Conservation (phyloP, 2,329 filamentous ascomycete genomes). For the Neofusicoccum sp. region DNA sequence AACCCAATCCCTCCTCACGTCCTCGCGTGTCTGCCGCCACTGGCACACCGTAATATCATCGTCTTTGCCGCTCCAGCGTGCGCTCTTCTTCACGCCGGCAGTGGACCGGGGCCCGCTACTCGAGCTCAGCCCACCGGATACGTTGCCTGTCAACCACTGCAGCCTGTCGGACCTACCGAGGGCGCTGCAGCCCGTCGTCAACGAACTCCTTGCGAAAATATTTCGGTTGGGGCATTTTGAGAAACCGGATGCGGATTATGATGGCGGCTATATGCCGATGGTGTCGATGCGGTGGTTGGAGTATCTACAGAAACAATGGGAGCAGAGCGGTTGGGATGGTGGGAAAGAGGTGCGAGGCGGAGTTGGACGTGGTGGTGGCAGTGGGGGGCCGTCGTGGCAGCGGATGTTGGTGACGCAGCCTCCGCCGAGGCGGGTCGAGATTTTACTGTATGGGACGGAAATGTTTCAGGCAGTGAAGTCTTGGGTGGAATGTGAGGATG, state of each 20-base stretch:
- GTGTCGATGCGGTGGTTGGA: background rate
- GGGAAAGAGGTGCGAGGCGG: no score
- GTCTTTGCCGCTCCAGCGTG: background rate
- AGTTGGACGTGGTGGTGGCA: background rate
- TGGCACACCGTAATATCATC: background rate
- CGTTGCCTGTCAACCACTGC: no score
- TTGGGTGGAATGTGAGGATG: background rate
- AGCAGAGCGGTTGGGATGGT: background rate
- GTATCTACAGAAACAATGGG: no score
- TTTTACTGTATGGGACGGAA: background rate
- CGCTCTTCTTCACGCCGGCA: background rate
- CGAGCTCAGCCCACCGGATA: no score
- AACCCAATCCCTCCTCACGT: background rate
- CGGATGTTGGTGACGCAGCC: background rate
- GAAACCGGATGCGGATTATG: background rate
- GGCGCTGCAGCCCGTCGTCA: background rate
- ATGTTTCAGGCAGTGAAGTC: background rate
- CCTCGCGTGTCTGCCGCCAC: background rate
- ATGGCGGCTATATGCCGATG: conserved; percentile 4
- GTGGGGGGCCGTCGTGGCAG: background rate
- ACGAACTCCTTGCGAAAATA: background rate
- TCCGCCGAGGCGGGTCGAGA: background rate
- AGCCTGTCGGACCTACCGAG: background rate
- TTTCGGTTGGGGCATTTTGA: background rate
- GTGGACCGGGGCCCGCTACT: background rate